Percentiles rank a stretch among this genome's conserved stretches.
Evolutionary conservation across 1,139 yeast species (phyloP).

Genomic region (Hyphopichia wangnamkhiaoensis): DNA sequence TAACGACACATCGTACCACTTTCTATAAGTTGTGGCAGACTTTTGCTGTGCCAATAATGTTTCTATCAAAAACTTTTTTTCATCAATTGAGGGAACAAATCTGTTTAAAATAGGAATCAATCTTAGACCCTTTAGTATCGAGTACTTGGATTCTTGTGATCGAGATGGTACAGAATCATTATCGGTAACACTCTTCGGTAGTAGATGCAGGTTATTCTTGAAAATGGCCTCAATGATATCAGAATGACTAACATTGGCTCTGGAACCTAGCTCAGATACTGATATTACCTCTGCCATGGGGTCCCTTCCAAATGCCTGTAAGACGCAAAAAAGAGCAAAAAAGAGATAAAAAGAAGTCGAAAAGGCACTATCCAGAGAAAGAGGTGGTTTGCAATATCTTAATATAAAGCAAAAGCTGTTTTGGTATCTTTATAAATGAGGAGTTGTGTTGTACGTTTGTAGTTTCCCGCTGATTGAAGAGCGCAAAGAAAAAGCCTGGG

Average conservation of each 20-base stretch:
- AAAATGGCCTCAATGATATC: constrained; percentile 10
- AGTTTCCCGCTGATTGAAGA: no score
- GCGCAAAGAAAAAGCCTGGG: no score
- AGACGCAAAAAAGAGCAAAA: background rate
- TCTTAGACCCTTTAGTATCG: constrained; percentile 8
- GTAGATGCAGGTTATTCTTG: constrained; percentile 3
- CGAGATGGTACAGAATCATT: background rate
- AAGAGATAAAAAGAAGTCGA: no score
- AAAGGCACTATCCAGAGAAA: no score
- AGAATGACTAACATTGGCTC: constrained; percentile 3
- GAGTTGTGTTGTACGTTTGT: no score
- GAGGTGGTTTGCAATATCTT: no score
- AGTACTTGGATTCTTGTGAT: background rate
- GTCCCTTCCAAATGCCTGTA: no score
- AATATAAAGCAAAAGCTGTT: no score
- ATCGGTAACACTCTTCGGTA: background rate
- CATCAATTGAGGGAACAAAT: constrained; percentile 28
- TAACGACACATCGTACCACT: constrained; percentile 68
- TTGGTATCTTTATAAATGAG: no score
- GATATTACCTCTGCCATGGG: no score
- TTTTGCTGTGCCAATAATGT: constrained; percentile 50
- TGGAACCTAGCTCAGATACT: no score
- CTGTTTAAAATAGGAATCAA: constrained; percentile 30
- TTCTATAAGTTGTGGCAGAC: constrained; percentile 62
- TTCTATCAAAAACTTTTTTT: constrained; percentile 26